Base-by-base conservation (phyloP, 2,329 filamentous ascomycete species). In the Penicillium sp. region DNA sequence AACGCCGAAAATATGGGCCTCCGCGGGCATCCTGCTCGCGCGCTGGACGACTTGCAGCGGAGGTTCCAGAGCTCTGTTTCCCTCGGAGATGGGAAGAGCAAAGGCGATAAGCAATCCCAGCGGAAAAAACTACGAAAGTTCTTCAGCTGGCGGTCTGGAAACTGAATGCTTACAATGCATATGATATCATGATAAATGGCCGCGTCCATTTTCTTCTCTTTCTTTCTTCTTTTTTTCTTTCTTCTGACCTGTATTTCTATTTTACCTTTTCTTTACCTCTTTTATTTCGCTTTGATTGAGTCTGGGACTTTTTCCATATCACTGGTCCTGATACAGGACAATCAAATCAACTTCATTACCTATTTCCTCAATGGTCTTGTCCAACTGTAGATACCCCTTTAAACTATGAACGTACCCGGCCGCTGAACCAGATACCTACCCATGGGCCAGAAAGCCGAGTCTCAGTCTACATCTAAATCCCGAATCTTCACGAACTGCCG, bases 1-100 rank as follows among this genome's bases (percentile, higher is more conserved):
- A 67, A 66, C 19, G 64, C 64, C 11, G 62, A 67, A 52, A 64
- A 39, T 19, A 67, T 67, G 64, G 64, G 64, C 6, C 56, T 67
- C 22, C 58, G 64, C 39, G 62, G 62, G 4, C 47, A 55, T 31
- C 48, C 63, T 52, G 55, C 56, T 43, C 61, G 60, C 21, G 61
- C 55, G 47, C 58, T 62, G 27, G 62, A 66, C 53, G 64, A 65
- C 52, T 56, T 66, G 59, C 64, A 64, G 58, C 61, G 64, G 52
- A 61, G 55, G 52, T 62, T 55, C 43, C 49, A 60, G 11, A 61
- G 52, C 19, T 62, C 60, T 6, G 35, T 56, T 14, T 58, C 58
- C n/a, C 48, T 62, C 22, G 58, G 50, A 6, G 11, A 37, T 16
- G 47, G 48, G 24, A 59, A 54, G 45, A 57, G 56, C 27, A 51